Conservation (phyloP, 192 early-diverging fungal genomes). For the Coemansia javaensis region DNA sequence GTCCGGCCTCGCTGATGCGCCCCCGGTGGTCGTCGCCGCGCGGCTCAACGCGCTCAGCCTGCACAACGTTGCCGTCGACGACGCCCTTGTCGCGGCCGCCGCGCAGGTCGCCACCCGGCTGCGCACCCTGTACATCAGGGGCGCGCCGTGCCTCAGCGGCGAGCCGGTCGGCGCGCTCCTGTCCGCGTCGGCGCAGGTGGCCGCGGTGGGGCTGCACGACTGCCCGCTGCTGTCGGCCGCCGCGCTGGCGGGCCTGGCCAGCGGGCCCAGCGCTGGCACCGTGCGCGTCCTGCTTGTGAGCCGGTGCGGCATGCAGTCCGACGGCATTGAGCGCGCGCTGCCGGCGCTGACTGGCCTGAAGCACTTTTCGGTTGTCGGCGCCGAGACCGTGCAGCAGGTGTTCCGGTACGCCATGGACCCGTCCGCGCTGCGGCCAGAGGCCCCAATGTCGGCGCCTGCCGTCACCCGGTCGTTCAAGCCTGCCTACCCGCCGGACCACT, state of each 20-base stretch:
- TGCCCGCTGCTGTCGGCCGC: conserved; percentile 17
- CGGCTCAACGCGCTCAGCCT: conserved; percentile 18
- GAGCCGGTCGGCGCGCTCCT: conserved; percentile 13
- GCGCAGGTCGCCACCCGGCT: conserved; percentile 10
- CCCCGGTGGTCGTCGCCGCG: conserved; percentile 13
- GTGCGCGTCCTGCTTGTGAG: conserved; percentile 23
- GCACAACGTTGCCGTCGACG: conserved; percentile 23
- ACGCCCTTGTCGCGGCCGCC: conserved; percentile 14
- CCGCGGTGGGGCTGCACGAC: conserved; percentile 26
- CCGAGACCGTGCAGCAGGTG: conserved; percentile 32
- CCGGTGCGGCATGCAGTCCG: conserved; percentile 40
- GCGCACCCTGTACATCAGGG: conserved; percentile 30
- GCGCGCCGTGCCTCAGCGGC: conserved; percentile 18
- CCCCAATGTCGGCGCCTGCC: background rate
- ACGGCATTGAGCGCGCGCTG: conserved; percentile 26
- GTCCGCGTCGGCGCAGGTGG: conserved; percentile 12
- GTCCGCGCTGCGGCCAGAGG: background rate
- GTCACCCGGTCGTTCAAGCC: conserved; percentile 27
- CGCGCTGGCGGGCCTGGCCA: conserved; percentile 15
- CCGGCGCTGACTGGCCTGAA: conserved; percentile 17
- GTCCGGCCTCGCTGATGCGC: background rate
- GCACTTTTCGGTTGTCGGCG: conserved; percentile 24
- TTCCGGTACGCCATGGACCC: conserved; percentile 18
- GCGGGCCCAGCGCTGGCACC: conserved; percentile 17
- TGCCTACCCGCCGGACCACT: conserved; percentile 27